These are phyloP conservation scores for Syncephalastrum contaminatum DNA, from an alignment of 371 early-diverging fungal species.

Conservation along the genomic window DNA sequence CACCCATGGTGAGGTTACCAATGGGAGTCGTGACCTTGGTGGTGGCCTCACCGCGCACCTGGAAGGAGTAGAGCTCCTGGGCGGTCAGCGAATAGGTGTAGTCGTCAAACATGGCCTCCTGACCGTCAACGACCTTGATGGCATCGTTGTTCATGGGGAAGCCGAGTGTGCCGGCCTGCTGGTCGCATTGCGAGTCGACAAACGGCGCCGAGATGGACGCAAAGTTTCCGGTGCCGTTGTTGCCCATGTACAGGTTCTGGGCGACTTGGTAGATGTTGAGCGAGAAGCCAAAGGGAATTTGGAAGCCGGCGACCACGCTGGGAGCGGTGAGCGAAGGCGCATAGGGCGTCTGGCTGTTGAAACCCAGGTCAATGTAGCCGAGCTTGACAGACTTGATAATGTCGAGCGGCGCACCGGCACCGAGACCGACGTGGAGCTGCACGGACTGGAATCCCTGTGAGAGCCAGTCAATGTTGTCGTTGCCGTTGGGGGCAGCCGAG, in stretches of 20 bases:
- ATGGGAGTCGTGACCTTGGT: conserved; percentile 55
- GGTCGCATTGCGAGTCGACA: conserved; percentile 42
- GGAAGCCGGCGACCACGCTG: conserved; percentile 45
- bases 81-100: conserved; percentile 50
- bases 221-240: conserved; percentile 37
- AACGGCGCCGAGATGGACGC: conserved; percentile 40
- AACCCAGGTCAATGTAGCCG: conserved; percentile 50
- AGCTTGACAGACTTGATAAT: conserved; percentile 53
- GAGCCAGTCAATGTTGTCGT: conserved; percentile 50
- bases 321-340: conserved; percentile 43
- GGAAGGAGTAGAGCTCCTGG: conserved; percentile 40
- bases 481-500: conserved; percentile 51
- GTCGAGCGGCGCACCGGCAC: conserved; percentile 33
- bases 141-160: conserved; percentile 38
- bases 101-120: conserved; percentile 43
- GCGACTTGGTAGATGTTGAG: conserved; percentile 48
- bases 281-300: conserved; percentile 54
- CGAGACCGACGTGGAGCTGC: conserved; percentile 44
- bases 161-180: conserved; percentile 40
- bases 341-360: conserved; percentile 43
- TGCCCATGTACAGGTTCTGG: conserved; percentile 42
- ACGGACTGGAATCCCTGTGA: conserved; percentile 48
- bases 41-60: conserved; percentile 44
- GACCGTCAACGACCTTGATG: conserved; percentile 30
- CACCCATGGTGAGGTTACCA: conserved; percentile 51